These are phyloP conservation scores for Globisporangium polare DNA, from an alignment of 352 stramenopile genomes.

Conservation along the genomic window DNA sequence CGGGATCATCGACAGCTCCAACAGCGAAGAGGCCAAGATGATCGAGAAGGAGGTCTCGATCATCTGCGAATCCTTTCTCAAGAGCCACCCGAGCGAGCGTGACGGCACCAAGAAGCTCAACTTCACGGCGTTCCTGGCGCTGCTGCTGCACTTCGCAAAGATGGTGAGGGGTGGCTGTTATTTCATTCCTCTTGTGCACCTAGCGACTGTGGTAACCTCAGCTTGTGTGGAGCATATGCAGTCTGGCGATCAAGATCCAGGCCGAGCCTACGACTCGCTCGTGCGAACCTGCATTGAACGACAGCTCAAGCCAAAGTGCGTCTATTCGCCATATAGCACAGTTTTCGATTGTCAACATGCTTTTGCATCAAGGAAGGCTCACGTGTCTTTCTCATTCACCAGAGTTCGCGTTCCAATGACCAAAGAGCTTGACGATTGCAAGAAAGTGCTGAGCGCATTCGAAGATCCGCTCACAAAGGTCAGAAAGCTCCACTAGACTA, in stretches of 20 bases:
- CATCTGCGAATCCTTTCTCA: slow-evolving; percentile 70
- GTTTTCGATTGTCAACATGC: not conserved
- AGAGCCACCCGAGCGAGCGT: slow-evolving; percentile 49
- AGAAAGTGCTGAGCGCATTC: slow-evolving; percentile 48
- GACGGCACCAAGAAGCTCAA: slow-evolving; percentile 64
- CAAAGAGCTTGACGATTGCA: slow-evolving; percentile 66
- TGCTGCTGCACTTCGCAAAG: slow-evolving; percentile 64
- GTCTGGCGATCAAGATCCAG: slow-evolving; percentile 52
- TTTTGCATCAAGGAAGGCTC: not conserved
- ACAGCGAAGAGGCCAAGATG: slow-evolving; percentile 53
- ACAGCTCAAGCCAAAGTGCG: slow-evolving; percentile 47
- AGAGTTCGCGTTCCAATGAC: slow-evolving; percentile 39
- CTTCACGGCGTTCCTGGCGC: slow-evolving; percentile 62
- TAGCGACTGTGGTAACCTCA: not conserved
- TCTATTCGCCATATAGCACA: not conserved
- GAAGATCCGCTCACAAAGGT: slow-evolving; percentile 61
- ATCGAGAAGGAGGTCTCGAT: slow-evolving; percentile 73
- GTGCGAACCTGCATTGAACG: slow-evolving; percentile 66
- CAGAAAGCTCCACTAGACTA: not conserved
- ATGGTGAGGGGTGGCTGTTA: slow-evolving; percentile 33
- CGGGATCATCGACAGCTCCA: slow-evolving; percentile 51
- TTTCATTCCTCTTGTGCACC: not conserved
- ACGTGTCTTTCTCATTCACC: not conserved
- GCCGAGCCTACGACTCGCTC: slow-evolving; percentile 54
- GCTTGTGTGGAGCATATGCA: slow-evolving; percentile 9